Evolutionary conservation across 139 green algal genomes (phyloP), one percentile per base, ranked within the genome.

Genomic region (Zygnema cylindricum): DNA sequence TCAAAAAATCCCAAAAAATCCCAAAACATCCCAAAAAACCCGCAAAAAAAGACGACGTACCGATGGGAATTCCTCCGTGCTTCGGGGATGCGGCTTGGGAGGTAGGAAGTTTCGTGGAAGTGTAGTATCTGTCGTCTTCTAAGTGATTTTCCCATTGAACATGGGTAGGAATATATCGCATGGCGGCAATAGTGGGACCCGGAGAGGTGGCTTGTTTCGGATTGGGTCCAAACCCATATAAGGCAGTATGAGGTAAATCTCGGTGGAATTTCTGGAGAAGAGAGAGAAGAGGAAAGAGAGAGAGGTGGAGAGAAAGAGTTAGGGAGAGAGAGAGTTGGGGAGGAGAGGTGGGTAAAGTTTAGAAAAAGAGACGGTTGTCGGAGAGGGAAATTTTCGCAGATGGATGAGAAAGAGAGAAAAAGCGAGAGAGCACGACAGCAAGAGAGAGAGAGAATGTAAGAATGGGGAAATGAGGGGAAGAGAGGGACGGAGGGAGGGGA

Each of bases 121-220:
- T 41, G 39, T 81, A 43, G 43, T 86, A 69, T 25, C 83, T 40
- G 79, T 55, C 39, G 43, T 86, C 79, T n/a, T 57, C 76, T 2
- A 86, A 43, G 79, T 86, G 79, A 43, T 86, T 86, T 43, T 86
- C 42, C 79, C 79, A 86, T 1, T 69, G 32, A 32, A 86, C 79
- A 33, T 76, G 1, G 25, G 79, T 86, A 30, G 41, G 79, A 30
- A 81, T 41, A 30, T 43, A 40, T 2, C 79, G 79, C 3, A 73
- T 32, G 41, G 79, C 79, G 2, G 42, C 36, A 30, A 86, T 57
- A 30, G 79, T 86, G 79, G 79, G 79, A 69, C 35, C 79, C 25
- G 79, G 79, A 33, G 40, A 71, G 49, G 32, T 43, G 30, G 79
- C 79, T 25, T 21, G 82, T 25, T 11, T 0, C 30, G 43, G 39